Base-by-base conservation (phyloP, 2,329 filamentous ascomycete species). In the Botryotinia globosa region DNA sequence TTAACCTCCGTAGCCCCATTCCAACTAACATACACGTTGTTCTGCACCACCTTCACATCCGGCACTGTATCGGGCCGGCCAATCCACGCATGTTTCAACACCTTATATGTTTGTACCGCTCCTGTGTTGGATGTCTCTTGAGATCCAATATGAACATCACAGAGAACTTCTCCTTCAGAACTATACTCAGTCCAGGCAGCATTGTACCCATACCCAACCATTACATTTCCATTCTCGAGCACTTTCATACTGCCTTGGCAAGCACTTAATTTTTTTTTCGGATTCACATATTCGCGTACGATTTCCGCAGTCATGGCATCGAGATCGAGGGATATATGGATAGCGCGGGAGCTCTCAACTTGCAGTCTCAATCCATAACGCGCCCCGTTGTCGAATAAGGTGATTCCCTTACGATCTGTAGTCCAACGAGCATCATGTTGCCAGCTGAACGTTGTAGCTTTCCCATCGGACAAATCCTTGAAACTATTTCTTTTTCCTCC, bases 381-480 rank as follows among this genome's bases (percentile, higher is more conserved):
- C 2, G 73, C 76, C 6, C 71, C 68, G 39, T 75, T 75, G n/a
- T 77, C 72, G 45, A 75, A 76, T 1, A 75, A 32, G 1, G 67
- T 74, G 16, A 75, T 73, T 25, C 69, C 72, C 16, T 45, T 69
- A n/a, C 73, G 42, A 56, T 77, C 69, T 3, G n/a, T 42, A 20
- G 59, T 67, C 73, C 72, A 85, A 20, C 83, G 82, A 0, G 83
- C 85, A 75, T 86, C 82, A 75, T 86, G 85, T 75, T 87, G 84
- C 78, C 83, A 86, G 16, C 82, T 82, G 74, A 86, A 86, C 25
- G 81, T 79, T 74, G 84, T 84, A 63, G 84, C 83, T 18, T 79
- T 79, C 62, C 78, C 77, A 6, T 78, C 78, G 18, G 76, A 73
- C 2, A 76, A 67, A 62, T 76, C 75, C 4, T 20, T 73, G 76